These are phyloP conservation scores for Daldinia vernicosa DNA, from an alignment of 495 filamentous ascomycete species.

Conservation along the genomic window DNA sequence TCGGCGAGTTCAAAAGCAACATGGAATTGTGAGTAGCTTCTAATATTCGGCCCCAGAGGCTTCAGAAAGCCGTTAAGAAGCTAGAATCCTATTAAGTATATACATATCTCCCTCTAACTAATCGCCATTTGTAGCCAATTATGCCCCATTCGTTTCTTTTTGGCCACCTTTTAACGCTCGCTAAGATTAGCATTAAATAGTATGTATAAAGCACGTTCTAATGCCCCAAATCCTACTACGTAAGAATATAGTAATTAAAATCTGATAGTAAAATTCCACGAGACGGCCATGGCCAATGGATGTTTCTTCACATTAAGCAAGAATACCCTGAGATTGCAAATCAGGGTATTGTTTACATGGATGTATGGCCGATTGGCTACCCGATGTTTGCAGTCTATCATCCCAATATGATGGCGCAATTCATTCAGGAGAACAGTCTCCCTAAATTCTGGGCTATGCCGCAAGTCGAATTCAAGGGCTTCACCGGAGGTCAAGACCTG, in stretches of 20 bases:
- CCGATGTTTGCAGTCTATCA: slow-evolving; percentile 50
- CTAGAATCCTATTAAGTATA: not conserved
- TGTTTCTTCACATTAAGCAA: slow-evolving; percentile 29
- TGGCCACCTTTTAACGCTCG: slow-evolving; percentile 48
- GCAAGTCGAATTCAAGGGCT: slow-evolving; percentile 43
- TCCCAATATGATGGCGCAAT: slow-evolving; percentile 49
- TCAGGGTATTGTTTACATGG: slow-evolving; percentile 52
- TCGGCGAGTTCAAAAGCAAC: slow-evolving; percentile 42
- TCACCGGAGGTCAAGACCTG: slow-evolving; percentile 49
- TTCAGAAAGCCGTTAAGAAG: not conserved
- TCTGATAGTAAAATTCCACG: slow-evolving; percentile 26
- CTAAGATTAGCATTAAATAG: slow-evolving; percentile 33
- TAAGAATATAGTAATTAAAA: not conserved
- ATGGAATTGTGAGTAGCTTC: slow-evolving; percentile 40
- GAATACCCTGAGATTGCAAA: slow-evolving; percentile 42
- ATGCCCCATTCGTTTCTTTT: slow-evolving; percentile 53
- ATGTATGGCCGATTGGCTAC: slow-evolving; percentile 54
- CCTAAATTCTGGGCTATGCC: slow-evolving; percentile 47
- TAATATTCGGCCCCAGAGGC: not conserved
- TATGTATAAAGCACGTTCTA: not conserved
- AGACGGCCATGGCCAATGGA: slow-evolving; percentile 36
- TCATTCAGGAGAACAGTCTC: slow-evolving; percentile 45
- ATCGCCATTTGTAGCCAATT: slow-evolving; percentile 40
- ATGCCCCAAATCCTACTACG: not conserved
- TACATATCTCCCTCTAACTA: not conserved